Base-by-base conservation (phyloP, 345 rosid species). In the Carallia pectinifolia region DNA sequence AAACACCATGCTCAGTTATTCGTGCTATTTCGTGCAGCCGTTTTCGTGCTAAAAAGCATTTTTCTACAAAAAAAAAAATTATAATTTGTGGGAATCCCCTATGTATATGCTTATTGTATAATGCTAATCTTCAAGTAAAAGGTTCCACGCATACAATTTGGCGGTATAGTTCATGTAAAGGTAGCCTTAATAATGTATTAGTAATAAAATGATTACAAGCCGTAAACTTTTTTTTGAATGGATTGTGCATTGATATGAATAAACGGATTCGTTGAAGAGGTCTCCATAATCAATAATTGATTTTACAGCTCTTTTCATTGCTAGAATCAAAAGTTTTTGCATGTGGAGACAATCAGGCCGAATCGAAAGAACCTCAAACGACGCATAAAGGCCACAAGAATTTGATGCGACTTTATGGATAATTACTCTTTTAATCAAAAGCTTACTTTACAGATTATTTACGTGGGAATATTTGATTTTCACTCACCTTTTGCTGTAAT, bases 221-320 rank as follows among this genome's bases (percentile, higher is more conserved):
- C 37, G 48, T 55, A 31, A 44, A 17, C 64, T 23, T 64, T 47
- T 39, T 8, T 13, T 52, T 52, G 4, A 16, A 31, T 8, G 30
- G 44, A 50, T 54, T 40, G 58, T 13, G 47, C 9, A 58, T 9
- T 47, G 52, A 65, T 70, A 6, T 6, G 17, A 63, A 30, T 6
- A 47, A 36, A 36, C 19, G 47, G 54, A 62, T 70, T 62, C 61
- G 29, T 29, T 70, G 15, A 70, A 61, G 34, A 61, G 9, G n/a
- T 8, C 23, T 23, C 23, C 23, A 23, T 23, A 23, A 61, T 17
- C 40, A 36, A 37, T 17, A 48, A 31, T 59, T 60, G 18, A 40
- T 44, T 16, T 31, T 17, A 4, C 40, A 68, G 29, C 50, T 29
- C 50, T 29, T 10, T 29, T 63, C 50, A 40, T 18, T 40, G 30